Evolutionary conservation across 148 eudicot genomes (phyloP).

Genomic region (Diospyros kaki): DNA sequence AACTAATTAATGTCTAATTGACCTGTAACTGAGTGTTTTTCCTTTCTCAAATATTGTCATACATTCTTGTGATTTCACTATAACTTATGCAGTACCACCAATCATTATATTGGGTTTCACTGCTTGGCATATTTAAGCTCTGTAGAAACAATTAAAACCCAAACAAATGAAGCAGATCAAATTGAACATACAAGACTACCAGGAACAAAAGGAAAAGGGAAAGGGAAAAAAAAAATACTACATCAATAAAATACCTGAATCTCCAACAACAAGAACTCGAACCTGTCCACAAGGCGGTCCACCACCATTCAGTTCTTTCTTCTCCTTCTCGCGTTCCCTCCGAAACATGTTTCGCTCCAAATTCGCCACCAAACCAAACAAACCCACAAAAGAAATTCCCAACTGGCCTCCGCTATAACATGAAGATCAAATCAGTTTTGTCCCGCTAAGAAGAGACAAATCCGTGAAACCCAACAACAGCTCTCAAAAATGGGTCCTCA

Average conservation of each 20-base stretch:
- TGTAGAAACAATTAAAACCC: neutral
- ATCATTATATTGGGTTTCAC: neutral
- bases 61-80: neutral
- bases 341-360: conserved; percentile 47
- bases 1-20: neutral
- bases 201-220: neutral
- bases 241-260: conserved; percentile 47
- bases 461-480: neutral
- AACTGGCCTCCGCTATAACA: neutral
- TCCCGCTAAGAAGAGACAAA: neutral
- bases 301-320: conserved; percentile 51
- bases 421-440: neutral
- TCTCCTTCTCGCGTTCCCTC: conserved; percentile 72
- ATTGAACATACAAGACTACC: neutral
- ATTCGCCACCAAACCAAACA: neutral
- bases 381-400: neutral
- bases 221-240: neutral
- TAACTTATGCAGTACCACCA: neutral
- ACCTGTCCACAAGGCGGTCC: conserved; percentile 74
- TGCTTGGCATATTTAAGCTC: neutral
- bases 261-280: conserved; percentile 79
- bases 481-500: neutral
- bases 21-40: neutral
- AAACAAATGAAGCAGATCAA: neutral
- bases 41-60: neutral